Conservation (phyloP, 1,284 basidiomycete species). For the Apiotrichum mycotoxinovorans region DNA sequence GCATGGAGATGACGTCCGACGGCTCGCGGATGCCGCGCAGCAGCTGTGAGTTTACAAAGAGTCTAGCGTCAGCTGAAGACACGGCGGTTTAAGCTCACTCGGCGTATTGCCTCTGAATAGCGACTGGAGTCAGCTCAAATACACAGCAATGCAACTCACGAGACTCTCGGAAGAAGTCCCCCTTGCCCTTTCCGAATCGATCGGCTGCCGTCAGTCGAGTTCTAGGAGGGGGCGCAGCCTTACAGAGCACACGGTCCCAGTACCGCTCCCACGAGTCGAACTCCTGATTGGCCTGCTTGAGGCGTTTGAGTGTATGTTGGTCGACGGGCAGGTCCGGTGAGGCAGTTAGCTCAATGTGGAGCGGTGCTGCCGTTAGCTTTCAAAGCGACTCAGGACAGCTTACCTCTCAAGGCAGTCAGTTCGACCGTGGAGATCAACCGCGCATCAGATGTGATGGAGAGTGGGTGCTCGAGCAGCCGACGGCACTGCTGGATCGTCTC, state of each 20-base stretch:
- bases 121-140: slow-evolving; percentile 24
- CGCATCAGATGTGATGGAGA: slow-evolving; percentile 87
- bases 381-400: background rate
- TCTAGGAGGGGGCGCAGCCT: background rate
- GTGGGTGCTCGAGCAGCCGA: slow-evolving; percentile 75
- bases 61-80: background rate
- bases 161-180: slow-evolving; percentile 48
- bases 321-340: slow-evolving; percentile 45
- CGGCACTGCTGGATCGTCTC: slow-evolving; percentile 80
- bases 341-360: slow-evolving; percentile 48
- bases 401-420: slow-evolving; percentile 44
- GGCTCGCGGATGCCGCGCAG: slow-evolving; percentile 47
- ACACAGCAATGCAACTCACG: slow-evolving; percentile 17
- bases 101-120: slow-evolving; percentile 45
- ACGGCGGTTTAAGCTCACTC: slow-evolving; percentile 23
- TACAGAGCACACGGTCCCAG: slow-evolving; percentile 48
- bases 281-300: slow-evolving; percentile 50
- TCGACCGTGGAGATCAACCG: slow-evolving; percentile 80
- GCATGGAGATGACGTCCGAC: slow-evolving; percentile 45
- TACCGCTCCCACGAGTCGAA: slow-evolving; percentile 51
- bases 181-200: slow-evolving; percentile 42
- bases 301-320: slow-evolving; percentile 40
- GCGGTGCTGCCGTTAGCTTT: slow-evolving; percentile 28
- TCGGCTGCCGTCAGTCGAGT: slow-evolving; percentile 23
- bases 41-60: slow-evolving; percentile 50